Percentiles rank a stretch among this genome's conserved stretches.
phyloP scores from a whole-genome alignment of 208 protist genomes.

The Trypanosoma vivax region DNA sequence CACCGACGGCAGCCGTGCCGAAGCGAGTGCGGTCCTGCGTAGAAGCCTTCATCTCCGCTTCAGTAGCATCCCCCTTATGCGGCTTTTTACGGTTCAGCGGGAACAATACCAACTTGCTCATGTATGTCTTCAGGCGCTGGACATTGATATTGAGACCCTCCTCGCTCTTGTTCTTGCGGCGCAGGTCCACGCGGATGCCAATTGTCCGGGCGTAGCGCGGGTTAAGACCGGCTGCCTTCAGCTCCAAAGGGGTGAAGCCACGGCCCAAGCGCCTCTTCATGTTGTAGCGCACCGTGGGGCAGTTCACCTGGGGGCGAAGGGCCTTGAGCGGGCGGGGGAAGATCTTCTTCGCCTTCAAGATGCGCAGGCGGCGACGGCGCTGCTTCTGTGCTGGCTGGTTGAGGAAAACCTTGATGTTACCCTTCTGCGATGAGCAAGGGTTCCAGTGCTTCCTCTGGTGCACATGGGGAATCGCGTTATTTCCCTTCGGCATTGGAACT shows the following conservation, averaged over 20 bases:
- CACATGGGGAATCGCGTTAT: conserved; percentile 94
- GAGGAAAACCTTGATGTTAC: conserved; percentile 86
- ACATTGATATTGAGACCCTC: conserved; percentile 93
- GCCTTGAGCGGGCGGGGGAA: conserved; percentile 94
- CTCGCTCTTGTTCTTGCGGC: conserved; percentile 93
- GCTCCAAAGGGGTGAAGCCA: conserved; percentile 96
- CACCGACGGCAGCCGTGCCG: conserved; percentile 60
- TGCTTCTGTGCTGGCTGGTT: conserved; percentile 87
- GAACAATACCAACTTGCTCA: conserved; percentile 93
- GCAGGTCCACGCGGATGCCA: conserved; percentile 95
- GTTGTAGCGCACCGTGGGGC: conserved; percentile 94
- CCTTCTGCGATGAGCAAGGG: conserved; percentile 87
- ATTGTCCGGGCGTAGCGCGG: conserved; percentile 88
- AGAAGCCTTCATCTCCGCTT: conserved; percentile 66
- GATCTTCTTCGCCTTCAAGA: conserved; percentile 86
- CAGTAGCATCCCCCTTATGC: conserved; percentile 69
- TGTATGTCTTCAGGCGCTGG: conserved; percentile 96
- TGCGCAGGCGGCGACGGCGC: conserved; percentile 68
- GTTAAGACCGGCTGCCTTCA: conserved; percentile 90
- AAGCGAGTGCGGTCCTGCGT: conserved; percentile 70
- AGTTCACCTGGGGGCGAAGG: conserved; percentile 94
- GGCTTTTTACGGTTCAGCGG: conserved; percentile 84
- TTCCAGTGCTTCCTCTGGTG: conserved; percentile 97
- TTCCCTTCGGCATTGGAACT: conserved; percentile 91
- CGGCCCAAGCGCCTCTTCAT: conserved; percentile 92